A percentile compares a stretch with the other conserved stretches of the same genome.
Evolutionary conservation across 345 rosid species (phyloP).

Genomic region (Euphorbia tirucalli): DNA sequence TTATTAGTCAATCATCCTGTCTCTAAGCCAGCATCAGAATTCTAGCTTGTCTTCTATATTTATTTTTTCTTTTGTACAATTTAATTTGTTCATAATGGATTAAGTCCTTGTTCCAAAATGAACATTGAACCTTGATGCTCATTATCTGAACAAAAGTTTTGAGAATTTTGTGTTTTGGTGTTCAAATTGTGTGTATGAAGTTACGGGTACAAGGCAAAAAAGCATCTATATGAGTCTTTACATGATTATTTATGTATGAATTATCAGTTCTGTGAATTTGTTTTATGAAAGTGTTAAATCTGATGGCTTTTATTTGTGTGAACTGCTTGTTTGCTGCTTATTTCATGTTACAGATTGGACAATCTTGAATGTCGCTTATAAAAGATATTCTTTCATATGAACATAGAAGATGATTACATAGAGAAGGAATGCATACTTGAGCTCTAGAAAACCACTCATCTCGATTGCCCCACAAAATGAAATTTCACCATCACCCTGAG

Average conservation of each 20-base stretch:
- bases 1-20: not conserved
- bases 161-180: no score
- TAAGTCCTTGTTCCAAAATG: not conserved
- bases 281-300: not conserved
- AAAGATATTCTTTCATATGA: not conserved
- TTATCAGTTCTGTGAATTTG: no score
- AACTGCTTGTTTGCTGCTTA: not conserved
- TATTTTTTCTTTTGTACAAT: not conserved
- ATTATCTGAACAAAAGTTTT: no score
- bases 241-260: no score
- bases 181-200: not conserved
- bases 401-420: not conserved
- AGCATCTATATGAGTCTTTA: no score
- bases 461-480: slow-evolving; percentile 94
- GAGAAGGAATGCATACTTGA: slow-evolving; percentile 44
- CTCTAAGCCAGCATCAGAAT: no score
- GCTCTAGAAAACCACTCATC: slow-evolving; percentile 89
- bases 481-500: slow-evolving; percentile 96
- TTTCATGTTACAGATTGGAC: not conserved
- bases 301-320: not conserved
- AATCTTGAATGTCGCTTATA: not conserved
- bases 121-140: no score
- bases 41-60: no score
- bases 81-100: not conserved
- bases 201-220: no score